Evolutionary conservation across 305 asterid species (phyloP).

Genomic region (Caryopteris hybrid): DNA sequence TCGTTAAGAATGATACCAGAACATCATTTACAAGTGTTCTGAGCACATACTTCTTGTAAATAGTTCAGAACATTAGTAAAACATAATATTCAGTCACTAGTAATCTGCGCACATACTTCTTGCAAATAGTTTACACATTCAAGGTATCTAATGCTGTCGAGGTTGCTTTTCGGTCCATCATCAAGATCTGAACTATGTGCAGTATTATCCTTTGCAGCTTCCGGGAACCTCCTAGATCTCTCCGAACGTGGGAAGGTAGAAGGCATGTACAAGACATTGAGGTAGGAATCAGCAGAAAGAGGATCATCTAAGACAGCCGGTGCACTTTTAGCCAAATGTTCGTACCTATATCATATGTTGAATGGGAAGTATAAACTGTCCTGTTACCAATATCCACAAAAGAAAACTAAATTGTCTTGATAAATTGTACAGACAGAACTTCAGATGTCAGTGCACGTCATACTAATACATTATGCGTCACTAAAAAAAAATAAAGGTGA

Average conservation of each 20-base stretch:
- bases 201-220: conserved; percentile 56
- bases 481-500: conserved; percentile 7
- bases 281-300: conserved; percentile 98
- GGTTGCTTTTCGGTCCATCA: conserved; percentile 91
- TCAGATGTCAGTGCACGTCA: conserved; percentile 7
- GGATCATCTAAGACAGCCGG: conserved; percentile 97
- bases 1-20: conserved; percentile 6
- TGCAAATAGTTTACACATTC: conserved; percentile 85
- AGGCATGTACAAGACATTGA: conserved; percentile 94
- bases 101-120: conserved; percentile 55
- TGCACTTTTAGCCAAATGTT: conserved; percentile 95
- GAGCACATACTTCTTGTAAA: conserved; percentile 40
- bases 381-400: conserved; percentile 8
- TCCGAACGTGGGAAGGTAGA: conserved; percentile 95
- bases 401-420: conserved; percentile 3
- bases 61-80: conserved; percentile 20
- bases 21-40: conserved; percentile 13
- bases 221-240: conserved; percentile 74
- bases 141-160: conserved; percentile 83
- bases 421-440: conserved; percentile 8
- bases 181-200: conserved; percentile 39
- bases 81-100: conserved; percentile 9
- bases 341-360: conserved; percentile 57
- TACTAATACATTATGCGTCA: neutral
- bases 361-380: conserved; percentile 20